These are phyloP conservation scores for Lichenothelia convexa DNA, from an alignment of 495 filamentous ascomycete species.

Conservation along the genomic window DNA sequence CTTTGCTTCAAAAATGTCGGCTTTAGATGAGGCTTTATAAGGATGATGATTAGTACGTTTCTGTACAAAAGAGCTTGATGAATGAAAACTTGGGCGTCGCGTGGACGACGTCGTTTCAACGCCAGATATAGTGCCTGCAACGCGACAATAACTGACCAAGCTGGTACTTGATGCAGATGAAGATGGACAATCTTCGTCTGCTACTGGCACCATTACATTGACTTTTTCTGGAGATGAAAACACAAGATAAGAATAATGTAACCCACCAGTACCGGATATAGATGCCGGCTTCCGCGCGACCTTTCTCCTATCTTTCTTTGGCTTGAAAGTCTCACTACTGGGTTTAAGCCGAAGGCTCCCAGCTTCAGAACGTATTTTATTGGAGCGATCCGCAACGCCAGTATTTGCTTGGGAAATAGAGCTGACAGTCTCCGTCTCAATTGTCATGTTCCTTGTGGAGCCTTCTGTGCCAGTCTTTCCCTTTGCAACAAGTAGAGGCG, in stretches of 20 bases:
- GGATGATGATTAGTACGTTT: constrained; percentile 14
- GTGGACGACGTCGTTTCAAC: neutral
- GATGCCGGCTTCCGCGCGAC: constrained; percentile 52
- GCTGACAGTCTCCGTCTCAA: constrained; percentile 90
- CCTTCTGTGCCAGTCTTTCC: constrained; percentile 48
- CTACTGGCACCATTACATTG: too few species aligned
- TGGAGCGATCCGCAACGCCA: constrained; percentile 45
- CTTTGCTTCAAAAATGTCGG: constrained; percentile 94
- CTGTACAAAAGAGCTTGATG: constrained; percentile 6
- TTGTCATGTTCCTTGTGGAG: constrained; percentile 81
- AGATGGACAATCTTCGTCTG: neutral
- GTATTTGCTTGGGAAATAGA: constrained; percentile 82
- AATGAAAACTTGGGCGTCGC: constrained; percentile 1
- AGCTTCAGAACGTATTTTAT: constrained; percentile 31
- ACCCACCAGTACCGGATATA: constrained; percentile 57
- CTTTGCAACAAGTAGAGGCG: constrained; percentile 19
- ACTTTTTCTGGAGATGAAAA: too few species aligned
- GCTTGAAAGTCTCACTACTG: constrained; percentile 83
- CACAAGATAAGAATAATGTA: too few species aligned
- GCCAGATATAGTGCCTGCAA: neutral
- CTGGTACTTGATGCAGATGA: too few species aligned
- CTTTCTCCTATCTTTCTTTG: constrained; percentile 78
- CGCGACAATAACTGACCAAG: too few species aligned
- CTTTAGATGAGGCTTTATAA: constrained; percentile 68
- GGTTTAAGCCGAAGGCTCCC: constrained; percentile 71